Conservation (phyloP, 2,329 filamentous ascomycete genomes). For the Septoria linicola region DNA sequence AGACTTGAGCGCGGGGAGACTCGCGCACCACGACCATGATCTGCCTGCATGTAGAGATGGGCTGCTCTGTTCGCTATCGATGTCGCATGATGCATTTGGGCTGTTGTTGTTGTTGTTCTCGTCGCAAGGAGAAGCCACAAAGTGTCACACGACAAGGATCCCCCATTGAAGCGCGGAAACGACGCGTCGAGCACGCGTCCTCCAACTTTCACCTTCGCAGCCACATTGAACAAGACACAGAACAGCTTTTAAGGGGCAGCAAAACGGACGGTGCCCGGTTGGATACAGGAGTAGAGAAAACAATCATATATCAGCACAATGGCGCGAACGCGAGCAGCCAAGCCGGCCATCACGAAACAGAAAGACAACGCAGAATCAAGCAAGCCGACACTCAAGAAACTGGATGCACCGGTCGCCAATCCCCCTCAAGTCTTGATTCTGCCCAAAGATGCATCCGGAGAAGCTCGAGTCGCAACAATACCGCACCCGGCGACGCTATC, state of each 20-base stretch:
- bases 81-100: conserved; percentile 4
- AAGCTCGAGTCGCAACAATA: conserved; percentile 57
- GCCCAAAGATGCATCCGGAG: conserved; percentile 52
- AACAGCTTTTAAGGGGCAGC: not conserved
- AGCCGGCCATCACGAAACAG: conserved; percentile 22
- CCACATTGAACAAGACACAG: not conserved
- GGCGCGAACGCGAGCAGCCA: conserved; percentile 35
- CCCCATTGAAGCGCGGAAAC: conserved; percentile 13
- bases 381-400: conserved; percentile 25
- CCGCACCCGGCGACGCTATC: conserved; percentile 53
- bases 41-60: conserved; percentile 3
- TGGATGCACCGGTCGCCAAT: conserved; percentile 41
- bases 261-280: no score
- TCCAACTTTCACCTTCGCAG: conserved; percentile 1
- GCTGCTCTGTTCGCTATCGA: not conserved
- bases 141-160: conserved; percentile 13
- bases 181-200: conserved; percentile 17
- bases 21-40: conserved; percentile 48
- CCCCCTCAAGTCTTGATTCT: conserved; percentile 58
- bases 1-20: conserved; percentile 48
- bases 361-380: conserved; percentile 12
- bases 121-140: conserved; percentile 9
- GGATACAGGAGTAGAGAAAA: not conserved
- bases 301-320: conserved; percentile 19
- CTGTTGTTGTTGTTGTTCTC: conserved; percentile 13